These are phyloP conservation scores for Zelopaecilomyces penicillatus DNA, from an alignment of 2,329 filamentous ascomycete species.

Conservation along the genomic window DNA sequence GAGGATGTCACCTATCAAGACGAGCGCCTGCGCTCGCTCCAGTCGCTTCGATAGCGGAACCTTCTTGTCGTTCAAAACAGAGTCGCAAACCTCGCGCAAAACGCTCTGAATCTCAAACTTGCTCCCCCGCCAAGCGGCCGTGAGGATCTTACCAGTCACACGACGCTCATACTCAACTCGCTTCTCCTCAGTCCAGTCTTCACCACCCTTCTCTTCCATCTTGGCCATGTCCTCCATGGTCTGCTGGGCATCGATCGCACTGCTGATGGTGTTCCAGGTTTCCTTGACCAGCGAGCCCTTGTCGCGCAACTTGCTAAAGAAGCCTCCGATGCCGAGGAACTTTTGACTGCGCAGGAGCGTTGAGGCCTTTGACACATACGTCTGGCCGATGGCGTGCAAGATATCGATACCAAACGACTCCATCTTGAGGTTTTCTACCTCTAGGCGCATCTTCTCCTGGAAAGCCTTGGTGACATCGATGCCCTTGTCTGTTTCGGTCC, in stretches of 20 bases:
- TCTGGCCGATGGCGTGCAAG: constrained; percentile 85
- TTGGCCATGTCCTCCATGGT: constrained; percentile 99
- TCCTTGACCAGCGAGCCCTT: constrained; percentile 97
- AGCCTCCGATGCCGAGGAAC: constrained; percentile 90
- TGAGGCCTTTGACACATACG: constrained; percentile 81
- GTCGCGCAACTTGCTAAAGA: constrained; percentile 89
- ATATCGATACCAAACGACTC: constrained; percentile 97
- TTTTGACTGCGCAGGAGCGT: constrained; percentile 91
- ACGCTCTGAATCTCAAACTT: constrained; percentile 98
- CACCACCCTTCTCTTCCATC: constrained; percentile 86
- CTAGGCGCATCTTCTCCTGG: constrained; percentile 85
- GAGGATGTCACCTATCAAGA: constrained; percentile 84
- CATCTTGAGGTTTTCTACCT: constrained; percentile 98
- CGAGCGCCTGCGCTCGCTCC: constrained; percentile 81
- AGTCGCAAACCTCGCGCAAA: constrained; percentile 86
- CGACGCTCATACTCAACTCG: constrained; percentile 90
- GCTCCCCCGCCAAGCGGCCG: constrained; percentile 89
- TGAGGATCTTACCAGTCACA: constrained; percentile 96
- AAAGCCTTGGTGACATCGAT: constrained; percentile 79
- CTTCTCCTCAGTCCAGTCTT: constrained; percentile 97
- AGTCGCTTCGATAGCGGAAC: constrained; percentile 77
- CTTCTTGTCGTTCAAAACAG: constrained; percentile 69
- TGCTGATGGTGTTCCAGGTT: constrained; percentile 95
- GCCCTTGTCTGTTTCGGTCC: constrained; percentile 95
- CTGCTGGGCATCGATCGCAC: constrained; percentile 92